Conservation (phyloP, 2,329 filamentous ascomycete species). For the Sclerotinia borealis region DNA sequence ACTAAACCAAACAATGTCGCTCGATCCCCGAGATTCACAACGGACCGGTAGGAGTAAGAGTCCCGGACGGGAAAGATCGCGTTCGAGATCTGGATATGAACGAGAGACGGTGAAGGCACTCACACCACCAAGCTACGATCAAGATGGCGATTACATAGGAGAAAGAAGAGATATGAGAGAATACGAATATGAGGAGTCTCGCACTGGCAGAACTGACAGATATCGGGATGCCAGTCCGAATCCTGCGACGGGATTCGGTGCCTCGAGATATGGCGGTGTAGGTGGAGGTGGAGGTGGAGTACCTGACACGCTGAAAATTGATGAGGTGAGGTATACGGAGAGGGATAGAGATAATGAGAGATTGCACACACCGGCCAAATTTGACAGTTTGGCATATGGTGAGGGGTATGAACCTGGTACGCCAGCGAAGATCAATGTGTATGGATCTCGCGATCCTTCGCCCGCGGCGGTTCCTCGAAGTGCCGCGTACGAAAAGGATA, state of each 20-base stretch:
- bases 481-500: neutral
- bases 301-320: slow-evolving; percentile 10
- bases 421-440: slow-evolving; percentile 8
- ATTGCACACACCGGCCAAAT: neutral
- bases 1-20: slow-evolving; percentile 21
- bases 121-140: slow-evolving; percentile 18
- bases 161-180: slow-evolving; percentile 13
- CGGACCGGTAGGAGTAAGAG: slow-evolving; percentile 27
- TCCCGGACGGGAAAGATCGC: slow-evolving; percentile 27
- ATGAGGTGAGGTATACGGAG: slow-evolving; percentile 3
- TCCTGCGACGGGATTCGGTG: neutral
- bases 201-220: neutral
- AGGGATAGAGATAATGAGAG: slow-evolving; percentile 4
- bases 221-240: neutral
- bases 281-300: slow-evolving; percentile 12
- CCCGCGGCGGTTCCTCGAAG: neutral
- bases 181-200: slow-evolving; percentile 12
- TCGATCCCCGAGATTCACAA: slow-evolving; percentile 29
- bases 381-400: slow-evolving; percentile 6
- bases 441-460: slow-evolving; percentile 1
- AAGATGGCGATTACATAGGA: slow-evolving; percentile 15
- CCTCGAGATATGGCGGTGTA: neutral
- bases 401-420: slow-evolving; percentile 5
- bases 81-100: slow-evolving; percentile 18
- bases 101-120: slow-evolving; percentile 11